Evolutionary conservation across 2,329 filamentous ascomycete genomes (phyloP).

Genomic region (Colletotrichum cereale): DNA sequence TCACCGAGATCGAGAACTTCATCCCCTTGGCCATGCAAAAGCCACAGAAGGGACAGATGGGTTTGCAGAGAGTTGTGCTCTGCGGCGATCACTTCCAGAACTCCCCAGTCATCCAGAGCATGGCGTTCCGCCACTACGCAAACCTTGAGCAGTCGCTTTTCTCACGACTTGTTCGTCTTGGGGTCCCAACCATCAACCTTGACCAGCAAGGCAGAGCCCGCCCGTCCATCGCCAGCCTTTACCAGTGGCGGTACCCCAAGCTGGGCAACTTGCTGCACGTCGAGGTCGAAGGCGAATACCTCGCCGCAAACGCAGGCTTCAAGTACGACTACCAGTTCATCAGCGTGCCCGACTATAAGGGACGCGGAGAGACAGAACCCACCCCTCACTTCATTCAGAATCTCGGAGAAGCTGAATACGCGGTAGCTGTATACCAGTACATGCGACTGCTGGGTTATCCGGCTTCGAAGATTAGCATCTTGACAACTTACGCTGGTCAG

Average conservation of each 20-base stretch:
- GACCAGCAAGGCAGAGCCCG: constrained; percentile 95
- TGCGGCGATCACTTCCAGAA: constrained; percentile 98
- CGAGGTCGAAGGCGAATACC: constrained; percentile 76
- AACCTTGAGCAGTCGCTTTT: constrained; percentile 98
- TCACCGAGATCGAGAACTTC: constrained; percentile 97
- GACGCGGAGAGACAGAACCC: constrained; percentile 87
- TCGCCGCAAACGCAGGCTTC: constrained; percentile 89
- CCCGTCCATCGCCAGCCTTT: constrained; percentile 87
- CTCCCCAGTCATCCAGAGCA: constrained; percentile 93
- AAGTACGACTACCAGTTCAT: constrained; percentile 97
- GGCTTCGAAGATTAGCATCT: constrained; percentile 83
- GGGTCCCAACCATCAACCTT: constrained; percentile 90
- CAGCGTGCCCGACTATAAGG: constrained; percentile 93
- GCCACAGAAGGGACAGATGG: constrained; percentile 77
- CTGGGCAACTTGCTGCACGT: constrained; percentile 85
- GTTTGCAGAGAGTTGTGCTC: constrained; percentile 88
- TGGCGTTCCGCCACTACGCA: constrained; percentile 93
- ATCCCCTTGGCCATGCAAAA: constrained; percentile 95
- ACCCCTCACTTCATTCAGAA: constrained; percentile 97
- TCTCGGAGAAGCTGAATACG: constrained; percentile 95
- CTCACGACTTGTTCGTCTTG: constrained; percentile 87
- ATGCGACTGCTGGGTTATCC: constrained; percentile 97
- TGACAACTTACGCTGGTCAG: constrained; percentile 95
- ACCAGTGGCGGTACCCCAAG: constrained; percentile 90
- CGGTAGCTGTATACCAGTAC: constrained; percentile 95